Base-by-base conservation (phyloP, 1,284 basidiomycete species). In the Mycena sp. region DNA sequence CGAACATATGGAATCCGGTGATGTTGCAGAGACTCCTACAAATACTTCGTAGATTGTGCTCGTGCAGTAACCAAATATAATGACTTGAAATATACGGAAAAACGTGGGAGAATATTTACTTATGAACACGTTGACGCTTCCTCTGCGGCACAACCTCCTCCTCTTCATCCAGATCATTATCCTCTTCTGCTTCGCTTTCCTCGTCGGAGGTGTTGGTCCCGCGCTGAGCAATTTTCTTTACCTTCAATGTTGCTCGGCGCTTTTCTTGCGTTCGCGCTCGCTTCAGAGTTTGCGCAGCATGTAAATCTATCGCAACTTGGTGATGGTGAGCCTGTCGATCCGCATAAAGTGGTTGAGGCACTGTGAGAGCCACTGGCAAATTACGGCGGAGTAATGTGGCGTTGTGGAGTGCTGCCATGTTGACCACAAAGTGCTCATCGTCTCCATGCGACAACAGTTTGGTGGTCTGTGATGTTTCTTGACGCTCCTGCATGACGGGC, bases 361-460 rank as follows among this genome's bases (percentile, higher is more conserved):
- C 29, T 3, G 41, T 44, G 53, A 56, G 53, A 4, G 26, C 43
- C 5, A 19, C 38, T 6, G 30, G 30, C 19, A 58, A 19, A 26
- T 17, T 29, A 4, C 55, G 43, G 6, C 43, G 55, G 21, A 58
- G 55, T n/a, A 21, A 17, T 17, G 23, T 37, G 4, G 45, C 43
- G 23, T 58, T 58, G 45, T 58, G 55, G 19, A 49, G 21, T 3
- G 44, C 43, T 3, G 28, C 28, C 43, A 58, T 46, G 44, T 56
- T 56, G 12, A 56, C 25, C 10, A 56, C 14, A 19, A 56, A 56
- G 26, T 56, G 26, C 7, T 56, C 43, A 25, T 58, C 43, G 21
- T 58, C 55, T 10, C 21, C n/a, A 29, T 58, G 55, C 17, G 26
- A 6, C 29, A 58, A n/a, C 10, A 58, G 41, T 9, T 12, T 12